phyloP scores from a whole-genome alignment of 176 grass and related monocot species.

The Themeda triandra region DNA sequence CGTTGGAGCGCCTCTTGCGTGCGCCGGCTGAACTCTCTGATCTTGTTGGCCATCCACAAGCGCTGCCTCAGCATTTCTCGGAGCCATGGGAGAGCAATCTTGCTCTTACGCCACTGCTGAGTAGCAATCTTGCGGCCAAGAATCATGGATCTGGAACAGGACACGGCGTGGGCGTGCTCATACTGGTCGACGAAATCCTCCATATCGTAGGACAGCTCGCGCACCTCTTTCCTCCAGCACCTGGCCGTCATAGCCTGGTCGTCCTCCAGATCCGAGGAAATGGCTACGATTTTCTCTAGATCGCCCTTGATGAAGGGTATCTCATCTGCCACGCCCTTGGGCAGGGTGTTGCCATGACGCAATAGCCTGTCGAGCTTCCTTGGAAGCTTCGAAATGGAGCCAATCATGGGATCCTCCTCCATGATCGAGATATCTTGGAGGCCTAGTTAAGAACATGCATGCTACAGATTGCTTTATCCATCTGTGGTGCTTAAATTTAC shows the following conservation, averaged over 20 bases:
- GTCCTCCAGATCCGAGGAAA: not conserved
- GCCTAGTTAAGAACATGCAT: not conserved
- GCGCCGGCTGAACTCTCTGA: slow-evolving; percentile 25
- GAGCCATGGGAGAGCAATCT: not conserved
- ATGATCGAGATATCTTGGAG: not conserved
- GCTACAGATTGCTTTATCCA: not conserved
- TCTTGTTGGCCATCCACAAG: slow-evolving; percentile 34
- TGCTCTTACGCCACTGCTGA: not conserved
- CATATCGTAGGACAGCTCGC: slow-evolving; percentile 7
- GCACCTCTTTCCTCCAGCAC: slow-evolving; percentile 32
- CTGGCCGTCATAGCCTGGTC: not conserved
- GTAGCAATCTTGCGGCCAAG: not conserved
- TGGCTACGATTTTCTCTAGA: not conserved
- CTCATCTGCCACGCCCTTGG: not conserved
- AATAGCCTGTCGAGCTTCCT: not conserved
- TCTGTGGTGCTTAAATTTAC: not conserved
- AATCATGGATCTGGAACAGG: not conserved
- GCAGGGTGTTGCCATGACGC: not conserved
- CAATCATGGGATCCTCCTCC: not conserved
- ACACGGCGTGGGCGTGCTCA: no score
- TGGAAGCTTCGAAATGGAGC: slow-evolving; percentile 8
- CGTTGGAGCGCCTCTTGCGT: slow-evolving; percentile 12
- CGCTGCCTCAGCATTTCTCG: not conserved
- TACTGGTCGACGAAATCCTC: slow-evolving; percentile 19
- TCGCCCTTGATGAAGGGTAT: slow-evolving; percentile 5